Evolutionary conservation across 2,329 filamentous ascomycete genomes (phyloP).

Genomic region (Chaetothyriales sp.): DNA sequence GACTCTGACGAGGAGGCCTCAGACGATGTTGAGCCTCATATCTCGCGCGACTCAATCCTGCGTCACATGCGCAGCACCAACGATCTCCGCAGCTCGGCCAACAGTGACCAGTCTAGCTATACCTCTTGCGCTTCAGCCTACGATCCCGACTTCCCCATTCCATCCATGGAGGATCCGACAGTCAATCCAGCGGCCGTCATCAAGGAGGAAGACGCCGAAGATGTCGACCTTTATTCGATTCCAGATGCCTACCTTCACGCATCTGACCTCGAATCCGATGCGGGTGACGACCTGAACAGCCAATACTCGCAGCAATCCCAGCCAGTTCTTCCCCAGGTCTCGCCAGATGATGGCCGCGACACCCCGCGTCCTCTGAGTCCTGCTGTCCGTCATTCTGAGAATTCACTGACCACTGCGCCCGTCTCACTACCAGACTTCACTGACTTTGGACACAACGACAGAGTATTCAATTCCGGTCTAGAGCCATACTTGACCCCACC

Average conservation of each 20-base stretch:
- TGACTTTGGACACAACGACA: slow-evolving; percentile 34
- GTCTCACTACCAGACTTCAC: slow-evolving; percentile 37
- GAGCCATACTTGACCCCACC: slow-evolving; percentile 41
- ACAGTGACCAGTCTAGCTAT: slow-evolving; percentile 38
- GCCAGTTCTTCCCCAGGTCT: slow-evolving; percentile 13
- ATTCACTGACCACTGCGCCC: slow-evolving; percentile 2
- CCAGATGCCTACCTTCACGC: slow-evolving; percentile 49
- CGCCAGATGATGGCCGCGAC: slow-evolving; percentile 31
- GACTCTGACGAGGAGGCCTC: slow-evolving; percentile 40
- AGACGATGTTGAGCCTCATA: slow-evolving; percentile 42
- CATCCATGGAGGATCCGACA: slow-evolving; percentile 57
- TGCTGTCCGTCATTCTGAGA: slow-evolving; percentile 5
- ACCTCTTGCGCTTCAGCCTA: slow-evolving; percentile 28
- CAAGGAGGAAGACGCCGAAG: slow-evolving; percentile 48
- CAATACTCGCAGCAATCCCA: slow-evolving; percentile 39
- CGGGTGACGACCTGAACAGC: slow-evolving; percentile 36
- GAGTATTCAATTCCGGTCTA: slow-evolving; percentile 41
- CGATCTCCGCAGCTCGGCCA: slow-evolving; percentile 43
- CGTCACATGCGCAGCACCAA: slow-evolving; percentile 51
- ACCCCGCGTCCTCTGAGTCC: slow-evolving; percentile 31
- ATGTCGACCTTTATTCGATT: slow-evolving; percentile 53
- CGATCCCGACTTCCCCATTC: slow-evolving; percentile 82
- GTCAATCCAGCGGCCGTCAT: slow-evolving; percentile 40
- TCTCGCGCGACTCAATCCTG: slow-evolving; percentile 80
- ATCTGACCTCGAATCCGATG: slow-evolving; percentile 27